Evolutionary conservation across 1,139 yeast species (phyloP), one percentile per base, ranked within the genome.

Genomic region (Spencermartinsiella ligniputridi): DNA sequence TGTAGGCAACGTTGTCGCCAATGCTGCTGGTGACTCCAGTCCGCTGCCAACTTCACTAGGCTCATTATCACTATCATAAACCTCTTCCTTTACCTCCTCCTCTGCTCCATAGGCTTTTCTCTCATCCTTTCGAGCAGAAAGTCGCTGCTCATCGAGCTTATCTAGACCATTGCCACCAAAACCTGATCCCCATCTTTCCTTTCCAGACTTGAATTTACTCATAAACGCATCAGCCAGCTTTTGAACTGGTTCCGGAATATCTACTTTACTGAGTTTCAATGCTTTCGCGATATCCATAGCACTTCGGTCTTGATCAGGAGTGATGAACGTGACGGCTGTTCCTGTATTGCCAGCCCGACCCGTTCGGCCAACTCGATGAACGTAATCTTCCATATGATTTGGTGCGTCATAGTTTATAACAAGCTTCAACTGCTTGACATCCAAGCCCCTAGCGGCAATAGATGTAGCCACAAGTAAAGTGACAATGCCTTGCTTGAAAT

Each of bases 111-210:
- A 66, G 1, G 67, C 66, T 41, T 61, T 68, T 51, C 76, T 69
- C 57, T 83, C 83, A 40, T 72, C 57, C 45, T 70, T 72, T 48
- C 79, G 71, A 29, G 74, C 75, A 34, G 71, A 74, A 25, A 81
- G 82, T 42, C 97, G 71, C 9, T 76, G 72, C 42, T 78, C 79
- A 50, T 87, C 95, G 39, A 92, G 68, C 51, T 83, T 83, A 39
- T 84, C 95, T 46, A 92, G 72, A 1, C 98, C 98, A 57, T 85
- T 83, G 18, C 98, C 98, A 2, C 96, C 95, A 68, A 89, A 92
- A 0, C 98, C 98, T 44, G 43, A 42, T 20, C 55, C 45, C 11
- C 48, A 47, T 57, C 80, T 81, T 51, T 76, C 89, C 49, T 81
- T 78, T 0, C 96, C 97, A 2, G 71, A 61, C 52, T 82, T 79